Evolutionary conservation across 495 filamentous ascomycete species (phyloP), one percentile per base, ranked within the genome.

Genomic region (Xylaria palmicola): DNA sequence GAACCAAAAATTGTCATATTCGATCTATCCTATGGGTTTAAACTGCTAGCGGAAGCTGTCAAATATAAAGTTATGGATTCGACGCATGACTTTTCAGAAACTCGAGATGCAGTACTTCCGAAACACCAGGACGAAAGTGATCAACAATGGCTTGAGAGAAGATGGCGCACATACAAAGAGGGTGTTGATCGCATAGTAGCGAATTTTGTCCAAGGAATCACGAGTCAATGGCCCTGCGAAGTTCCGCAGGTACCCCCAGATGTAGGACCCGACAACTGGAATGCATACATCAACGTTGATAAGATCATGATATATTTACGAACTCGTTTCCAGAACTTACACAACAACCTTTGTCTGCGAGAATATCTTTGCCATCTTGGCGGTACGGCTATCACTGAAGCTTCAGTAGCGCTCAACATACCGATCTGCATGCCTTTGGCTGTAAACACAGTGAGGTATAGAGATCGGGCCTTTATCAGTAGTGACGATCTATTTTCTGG

Each of bases 291-390:
- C 13, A 19, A 62, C 20, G 61, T 70, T 1, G 36, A 65, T 24
- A 12, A 12, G 5, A 70, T 63, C 15, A 74, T 75, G 60, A 26
- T 4, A 0, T 32, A 30, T 13, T 59, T 68, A 8, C 10, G 13
- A 24, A 6, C 26, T 0, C 59, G 48, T 37, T 81, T 79, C 52
- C 63, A 68, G 43, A 63, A 51, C 15, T 75, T 77, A 57, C 67
- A 70, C 41, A 60, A 70, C 7, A 82, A 82, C 59, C 26, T 19
- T 20, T 24, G 58, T n/a, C 37, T 72, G 22, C 3, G 15, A 39
- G 0, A 36, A 1, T 68, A 60, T 51, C 41, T 68, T 32, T 13
- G 43, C n/a, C 5, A 44, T 30, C 56, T 69, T 48, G 12, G 5
- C 36, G 6, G 24, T 1, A 34, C n/a, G n/a, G n/a, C 3, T 1